Conservation (phyloP, 1,284 basidiomycete species). For the Malassezia vespertilionis region DNA sequence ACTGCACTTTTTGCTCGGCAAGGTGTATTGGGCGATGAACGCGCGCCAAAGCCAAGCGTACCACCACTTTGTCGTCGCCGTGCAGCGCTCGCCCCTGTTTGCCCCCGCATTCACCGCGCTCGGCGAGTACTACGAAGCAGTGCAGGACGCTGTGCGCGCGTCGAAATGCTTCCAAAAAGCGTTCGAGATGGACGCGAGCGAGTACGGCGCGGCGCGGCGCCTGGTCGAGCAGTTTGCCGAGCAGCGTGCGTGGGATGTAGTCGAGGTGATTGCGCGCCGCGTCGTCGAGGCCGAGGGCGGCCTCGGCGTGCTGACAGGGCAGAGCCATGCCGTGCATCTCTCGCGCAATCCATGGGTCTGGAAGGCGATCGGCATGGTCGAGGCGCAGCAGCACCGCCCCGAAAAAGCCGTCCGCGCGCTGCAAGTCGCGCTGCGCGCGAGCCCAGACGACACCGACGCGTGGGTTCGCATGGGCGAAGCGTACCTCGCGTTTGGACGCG, state of each 20-base stretch:
- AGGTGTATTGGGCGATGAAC: conserved; percentile 65
- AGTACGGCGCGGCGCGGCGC: conserved; percentile 70
- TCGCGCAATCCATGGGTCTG: conserved; percentile 88
- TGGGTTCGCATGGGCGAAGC: conserved; percentile 89
- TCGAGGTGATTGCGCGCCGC: conserved; percentile 78
- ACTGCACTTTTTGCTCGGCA: conserved; percentile 73
- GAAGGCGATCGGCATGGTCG: conserved; percentile 89
- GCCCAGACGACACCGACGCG: conserved; percentile 63
- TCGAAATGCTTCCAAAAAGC: conserved; percentile 97
- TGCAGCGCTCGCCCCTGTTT: conserved; percentile 66
- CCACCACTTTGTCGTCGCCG: conserved; percentile 66
- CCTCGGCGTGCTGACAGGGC: conserved; percentile 19
- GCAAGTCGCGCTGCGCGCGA: conserved; percentile 74
- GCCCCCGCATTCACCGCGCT: conserved; percentile 88
- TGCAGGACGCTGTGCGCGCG: conserved; percentile 68
- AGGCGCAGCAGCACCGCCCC: conserved; percentile 66
- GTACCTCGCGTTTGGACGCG: conserved; percentile 74
- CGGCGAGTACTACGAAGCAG: conserved; percentile 75
- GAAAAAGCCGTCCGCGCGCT: conserved; percentile 70
- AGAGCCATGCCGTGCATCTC: conserved; percentile 15
- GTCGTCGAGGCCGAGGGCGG: conserved; percentile 66
- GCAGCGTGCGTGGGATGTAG: conserved; percentile 87
- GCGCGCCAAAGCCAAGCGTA: no score
- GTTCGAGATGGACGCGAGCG: conserved; percentile 84
- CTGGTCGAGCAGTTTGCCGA: conserved; percentile 83